Evolutionary conservation across 768 basidiomycete species (phyloP).

Genomic region (Panellus pusillus): DNA sequence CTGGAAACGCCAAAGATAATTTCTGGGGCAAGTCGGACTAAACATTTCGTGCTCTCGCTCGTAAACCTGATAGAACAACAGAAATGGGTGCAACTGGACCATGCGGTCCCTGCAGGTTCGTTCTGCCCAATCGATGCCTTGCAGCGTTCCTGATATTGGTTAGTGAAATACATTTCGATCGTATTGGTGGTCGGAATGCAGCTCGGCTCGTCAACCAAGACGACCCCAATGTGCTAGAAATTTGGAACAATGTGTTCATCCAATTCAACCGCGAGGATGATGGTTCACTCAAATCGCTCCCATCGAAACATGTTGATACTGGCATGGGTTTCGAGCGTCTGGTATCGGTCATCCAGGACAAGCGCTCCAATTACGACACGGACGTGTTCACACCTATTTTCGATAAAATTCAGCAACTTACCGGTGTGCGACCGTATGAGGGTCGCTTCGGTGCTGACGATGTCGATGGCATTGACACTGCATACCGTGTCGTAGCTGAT

Average conservation of each 20-base stretch:
- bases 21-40: constrained; percentile 81
- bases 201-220: constrained; percentile 92
- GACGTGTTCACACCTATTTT: constrained; percentile 94
- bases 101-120: constrained; percentile 92
- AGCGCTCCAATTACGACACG: constrained; percentile 95
- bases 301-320: constrained; percentile 95
- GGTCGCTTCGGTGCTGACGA: constrained; percentile 97
- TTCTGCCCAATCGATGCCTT: background rate
- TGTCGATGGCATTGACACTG: constrained; percentile 91
- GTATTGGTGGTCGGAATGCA: constrained; percentile 96
- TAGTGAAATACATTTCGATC: constrained; percentile 96
- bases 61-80: constrained; percentile 30
- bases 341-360: constrained; percentile 91
- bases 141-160: background rate
- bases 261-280: constrained; percentile 96
- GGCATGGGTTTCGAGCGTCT: constrained; percentile 99
- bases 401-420: constrained; percentile 80
- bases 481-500: constrained; percentile 96
- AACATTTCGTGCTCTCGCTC: background rate
- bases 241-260: constrained; percentile 99
- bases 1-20: constrained; percentile 95
- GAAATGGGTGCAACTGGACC: constrained; percentile 99
- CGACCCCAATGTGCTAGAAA: constrained; percentile 95
- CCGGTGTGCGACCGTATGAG: constrained; percentile 81
- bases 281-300: constrained; percentile 75